Conservation (phyloP, 2,329 filamentous ascomycete genomes). For the Fusarium sp. region DNA sequence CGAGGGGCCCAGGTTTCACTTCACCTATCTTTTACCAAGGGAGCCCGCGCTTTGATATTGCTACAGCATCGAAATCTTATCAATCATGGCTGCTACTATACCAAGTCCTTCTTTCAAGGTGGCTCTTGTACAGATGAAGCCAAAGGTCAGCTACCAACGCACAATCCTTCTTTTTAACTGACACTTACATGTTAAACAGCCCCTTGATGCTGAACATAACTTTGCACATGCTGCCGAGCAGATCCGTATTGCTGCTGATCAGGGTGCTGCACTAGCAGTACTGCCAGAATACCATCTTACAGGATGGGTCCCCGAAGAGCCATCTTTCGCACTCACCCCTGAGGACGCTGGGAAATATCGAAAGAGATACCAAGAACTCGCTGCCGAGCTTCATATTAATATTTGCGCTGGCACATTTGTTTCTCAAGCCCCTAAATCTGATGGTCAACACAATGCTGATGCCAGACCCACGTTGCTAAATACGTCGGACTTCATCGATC, state of each 20-base stretch:
- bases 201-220: slow-evolving; percentile 35
- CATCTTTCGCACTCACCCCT: slow-evolving; percentile 63
- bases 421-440: slow-evolving; percentile 9
- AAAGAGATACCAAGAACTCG: slow-evolving; percentile 67
- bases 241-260: slow-evolving; percentile 23
- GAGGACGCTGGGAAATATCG: slow-evolving; percentile 65
- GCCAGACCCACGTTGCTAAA: slow-evolving; percentile 61
- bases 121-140: slow-evolving; percentile 35
- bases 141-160: slow-evolving; percentile 19
- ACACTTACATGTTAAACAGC: slow-evolving; percentile 11
- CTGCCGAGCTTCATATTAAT: slow-evolving; percentile 70
- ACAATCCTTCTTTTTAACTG: neutral
- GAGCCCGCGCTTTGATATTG: neutral
- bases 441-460: slow-evolving; percentile 54
- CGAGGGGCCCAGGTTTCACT: neutral
- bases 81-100: slow-evolving; percentile 17
- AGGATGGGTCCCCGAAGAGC: slow-evolving; percentile 72
- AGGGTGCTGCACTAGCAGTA: slow-evolving; percentile 60
- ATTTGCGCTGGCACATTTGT: slow-evolving; percentile 84
- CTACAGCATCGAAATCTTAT: neutral
- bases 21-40: neutral
- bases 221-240: slow-evolving; percentile 27
- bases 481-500: slow-evolving; percentile 77
- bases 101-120: slow-evolving; percentile 25
- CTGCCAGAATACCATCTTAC: slow-evolving; percentile 80